Evolutionary conservation across 1,139 yeast genomes (phyloP), one percentile per base, ranked within the genome.

Genomic region (Saccharomycopsis crataegensis): DNA sequence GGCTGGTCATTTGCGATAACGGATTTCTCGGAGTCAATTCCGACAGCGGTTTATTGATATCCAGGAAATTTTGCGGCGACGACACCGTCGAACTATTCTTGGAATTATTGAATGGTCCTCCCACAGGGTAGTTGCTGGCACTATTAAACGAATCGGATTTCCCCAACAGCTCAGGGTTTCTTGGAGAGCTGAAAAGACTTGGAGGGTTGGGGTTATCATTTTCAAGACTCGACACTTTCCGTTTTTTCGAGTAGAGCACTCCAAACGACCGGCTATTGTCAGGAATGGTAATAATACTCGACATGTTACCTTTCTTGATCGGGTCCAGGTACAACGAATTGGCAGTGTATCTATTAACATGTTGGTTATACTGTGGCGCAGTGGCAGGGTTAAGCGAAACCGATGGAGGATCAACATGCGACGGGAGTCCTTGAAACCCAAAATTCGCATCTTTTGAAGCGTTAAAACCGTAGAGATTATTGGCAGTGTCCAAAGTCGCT

Each of bases 261-360:
- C 51, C 58, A 43, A 56, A 56, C 6, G 58, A 56, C 8, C 38
- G 50, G 17, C 51, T 44, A 38, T 56, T 56, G 46, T 56, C 58
- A 6, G 58, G 58, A 43, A 56, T 56, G 8, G 58, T 56, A 22
- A 56, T 46, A 37, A 56, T 38, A 43, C 53, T 48, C 8, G 58
- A 54, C 51, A 56, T 33, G 33, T 46, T 52, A 28, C 57, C 58
- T 46, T 56, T 53, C 41, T 56, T 56, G 34, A 53, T 57, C 7
- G 58, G 58, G n/a, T 40, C 53, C 43, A 50, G 45, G 44, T 34
- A 56, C 12, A 56, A 41, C 7, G 54, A 49, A 38, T 56, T 56
- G 12, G 55, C 45, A 44, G 57, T 51, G 32, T 56, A 56, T 46
- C 49, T 51, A 28, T 44, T 51, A 7, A 51, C 54, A 48, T 51